phyloP scores from a whole-genome alignment of 164 flowering plant genomes.

The Tetrastigma voinierianum region DNA sequence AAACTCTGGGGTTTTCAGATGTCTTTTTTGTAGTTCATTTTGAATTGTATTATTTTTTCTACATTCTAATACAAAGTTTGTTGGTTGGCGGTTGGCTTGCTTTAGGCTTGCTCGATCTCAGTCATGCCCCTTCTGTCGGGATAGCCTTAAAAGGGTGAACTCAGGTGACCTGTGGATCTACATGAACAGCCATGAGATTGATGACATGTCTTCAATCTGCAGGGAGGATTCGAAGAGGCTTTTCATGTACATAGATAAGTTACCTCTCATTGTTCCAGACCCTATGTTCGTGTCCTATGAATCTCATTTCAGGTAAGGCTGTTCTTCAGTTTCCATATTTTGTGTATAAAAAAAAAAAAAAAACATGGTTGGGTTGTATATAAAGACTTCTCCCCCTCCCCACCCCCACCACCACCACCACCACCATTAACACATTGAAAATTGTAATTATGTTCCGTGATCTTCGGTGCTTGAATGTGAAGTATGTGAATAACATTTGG shows the following conservation, averaged over 20 bases:
- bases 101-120: slow-evolving; percentile 75
- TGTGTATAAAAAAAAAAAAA: slow-evolving; percentile 13
- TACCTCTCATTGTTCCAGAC: slow-evolving; percentile 73
- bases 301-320: slow-evolving; percentile 39
- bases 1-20: no score
- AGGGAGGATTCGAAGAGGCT: slow-evolving; percentile 71
- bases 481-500: not conserved
- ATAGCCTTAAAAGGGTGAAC: slow-evolving; percentile 69
- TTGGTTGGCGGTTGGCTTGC: no score
- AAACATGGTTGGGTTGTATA: slow-evolving; percentile 1
- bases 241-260: slow-evolving; percentile 63
- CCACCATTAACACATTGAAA: not conserved
- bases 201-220: slow-evolving; percentile 47
- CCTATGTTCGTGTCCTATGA: slow-evolving; percentile 44
- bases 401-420: no score
- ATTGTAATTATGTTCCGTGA: slow-evolving; percentile 10
- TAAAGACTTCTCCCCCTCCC: not conserved
- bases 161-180: slow-evolving; percentile 86
- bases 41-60: no score
- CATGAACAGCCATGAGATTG: slow-evolving; percentile 45
- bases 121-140: slow-evolving; percentile 92
- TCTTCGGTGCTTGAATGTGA: not conserved
- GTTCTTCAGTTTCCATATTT: not conserved
- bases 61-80: not conserved
- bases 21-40: no score